A percentile compares a stretch with the other conserved stretches of the same genome.
These are phyloP conservation scores for Syncephalis fuscata DNA, from an alignment of 371 early-diverging fungal genomes.

Conservation along the genomic window DNA sequence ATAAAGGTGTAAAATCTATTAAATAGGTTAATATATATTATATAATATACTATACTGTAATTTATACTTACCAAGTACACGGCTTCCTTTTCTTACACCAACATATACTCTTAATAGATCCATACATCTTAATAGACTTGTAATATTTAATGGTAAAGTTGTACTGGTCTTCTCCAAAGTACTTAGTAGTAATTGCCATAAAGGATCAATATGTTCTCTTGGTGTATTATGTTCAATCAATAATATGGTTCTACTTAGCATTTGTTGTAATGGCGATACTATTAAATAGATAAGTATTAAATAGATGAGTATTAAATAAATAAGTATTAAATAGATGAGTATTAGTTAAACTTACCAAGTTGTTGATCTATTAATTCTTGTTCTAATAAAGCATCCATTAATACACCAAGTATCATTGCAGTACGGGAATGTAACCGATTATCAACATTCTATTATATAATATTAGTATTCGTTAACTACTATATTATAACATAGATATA, in stretches of 20 bases:
- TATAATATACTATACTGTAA: not conserved
- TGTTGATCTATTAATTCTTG: not conserved
- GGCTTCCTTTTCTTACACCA: constrained; percentile 34
- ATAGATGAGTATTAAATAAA: too few relatives aligned
- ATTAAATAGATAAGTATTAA: too few relatives aligned
- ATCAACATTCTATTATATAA: constrained; percentile 28
- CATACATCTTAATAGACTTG: too few relatives aligned
- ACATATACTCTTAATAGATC: constrained; percentile 16
- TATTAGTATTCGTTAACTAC: too few relatives aligned
- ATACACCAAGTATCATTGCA: constrained; percentile 21
- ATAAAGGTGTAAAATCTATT: not conserved
- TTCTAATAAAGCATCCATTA: constrained; percentile 10
- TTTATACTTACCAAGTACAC: constrained; percentile 25
- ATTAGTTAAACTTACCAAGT: not conserved
- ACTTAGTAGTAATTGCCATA: too few relatives aligned
- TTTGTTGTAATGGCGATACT: not conserved
- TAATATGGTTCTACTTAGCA: constrained; percentile 19
- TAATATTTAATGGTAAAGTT: too few relatives aligned
- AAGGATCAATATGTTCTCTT: too few relatives aligned
- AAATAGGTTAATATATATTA: not conserved
- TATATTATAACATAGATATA: too few relatives aligned
- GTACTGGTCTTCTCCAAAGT: too few relatives aligned
- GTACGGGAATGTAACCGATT: constrained; percentile 37
- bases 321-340: constrained; percentile 2
- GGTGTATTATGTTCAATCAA: not conserved